These are phyloP conservation scores for Tolypocladium sp. DNA, from an alignment of 2,329 filamentous ascomycete species.

Conservation along the genomic window DNA sequence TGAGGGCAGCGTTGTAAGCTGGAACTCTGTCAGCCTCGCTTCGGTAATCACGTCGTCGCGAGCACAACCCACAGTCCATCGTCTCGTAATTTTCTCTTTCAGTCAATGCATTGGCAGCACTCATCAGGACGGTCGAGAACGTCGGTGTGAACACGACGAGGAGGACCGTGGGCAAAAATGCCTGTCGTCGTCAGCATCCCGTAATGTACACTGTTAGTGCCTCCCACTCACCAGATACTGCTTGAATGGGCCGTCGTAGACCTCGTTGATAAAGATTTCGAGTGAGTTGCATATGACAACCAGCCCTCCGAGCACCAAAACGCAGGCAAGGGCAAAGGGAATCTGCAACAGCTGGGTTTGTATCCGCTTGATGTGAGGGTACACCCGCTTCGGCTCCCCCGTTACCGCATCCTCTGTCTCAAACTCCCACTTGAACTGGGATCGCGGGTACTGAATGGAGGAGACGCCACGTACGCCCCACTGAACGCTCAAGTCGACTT, in stretches of 20 bases:
- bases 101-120: conserved; percentile 67
- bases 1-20: conserved; percentile 75
- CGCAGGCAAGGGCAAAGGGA: conserved; percentile 72
- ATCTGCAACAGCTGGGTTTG: conserved; percentile 71
- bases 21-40: conserved; percentile 5
- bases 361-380: conserved; percentile 66
- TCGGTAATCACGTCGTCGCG: not conserved
- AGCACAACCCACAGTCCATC: conserved; percentile 45
- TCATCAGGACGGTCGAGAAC: conserved; percentile 65
- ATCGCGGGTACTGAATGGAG: conserved; percentile 66
- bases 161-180: conserved; percentile 81
- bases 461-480: conserved; percentile 87
- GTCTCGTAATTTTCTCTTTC: conserved; percentile 90
- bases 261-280: conserved; percentile 91
- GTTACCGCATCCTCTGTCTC: conserved; percentile 72
- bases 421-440: conserved; percentile 71
- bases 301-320: conserved; percentile 64
- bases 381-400: conserved; percentile 67
- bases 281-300: conserved; percentile 85
- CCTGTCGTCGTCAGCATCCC: conserved; percentile 33
- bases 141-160: conserved; percentile 76
- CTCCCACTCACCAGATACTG: conserved; percentile 57
- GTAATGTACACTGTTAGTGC: not conserved
- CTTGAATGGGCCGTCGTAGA: conserved; percentile 86
- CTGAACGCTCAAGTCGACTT: conserved; percentile 73